Evolutionary conservation across 345 rosid genomes (phyloP), one percentile per base, ranked within the genome.

Genomic region (Clarkia xantiana): DNA sequence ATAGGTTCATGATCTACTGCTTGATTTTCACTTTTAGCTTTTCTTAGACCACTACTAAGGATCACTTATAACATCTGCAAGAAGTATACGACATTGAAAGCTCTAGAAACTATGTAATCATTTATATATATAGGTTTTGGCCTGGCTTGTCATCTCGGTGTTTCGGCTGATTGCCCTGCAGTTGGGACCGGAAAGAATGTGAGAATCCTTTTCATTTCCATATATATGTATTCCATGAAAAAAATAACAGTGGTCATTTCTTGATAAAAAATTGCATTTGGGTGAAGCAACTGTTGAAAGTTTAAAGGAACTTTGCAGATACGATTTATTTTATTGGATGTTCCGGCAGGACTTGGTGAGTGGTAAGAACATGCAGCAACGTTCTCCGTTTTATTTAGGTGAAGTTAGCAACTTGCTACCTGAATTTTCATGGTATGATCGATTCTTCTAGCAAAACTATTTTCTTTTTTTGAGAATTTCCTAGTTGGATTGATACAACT

Each of bases 151-250:
- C 94, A 90, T 71, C 58, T 81, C 39, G 94, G 96, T 56, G 94
- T 90, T 63, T 65, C 83, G 59, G 96, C 78, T 52, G 46, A 83
- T 66, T 55, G 83, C 14, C 91, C 95, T 19, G 66, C 97, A 17
- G 77, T 83, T 66, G 95, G 96, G 46, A 66, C 86, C 13, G 91
- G 94, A 54, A 90, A 90, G 63, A 86, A 77, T 43, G 95, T 80
- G 69, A 62, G 70, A 53, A 49, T 9, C 11, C 13, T 14, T 17
- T 18, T 7, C 44, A 15, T 17, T 39, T 47, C n/a, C 16, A 13
- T 16, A 13, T 22, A 14, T 15, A 0, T 3, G 22, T 42, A 18
- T n/a, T n/a, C 14, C n/a, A 13, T 14, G 9, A 11, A 18, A 18
- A 45, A 10, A 8, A 2, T 42, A 44, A 23, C 15, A 19, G 53